Evolutionary conservation across 1,284 basidiomycete genomes (phyloP).

Genomic region (Cutaneotrichosporon mucoides): DNA sequence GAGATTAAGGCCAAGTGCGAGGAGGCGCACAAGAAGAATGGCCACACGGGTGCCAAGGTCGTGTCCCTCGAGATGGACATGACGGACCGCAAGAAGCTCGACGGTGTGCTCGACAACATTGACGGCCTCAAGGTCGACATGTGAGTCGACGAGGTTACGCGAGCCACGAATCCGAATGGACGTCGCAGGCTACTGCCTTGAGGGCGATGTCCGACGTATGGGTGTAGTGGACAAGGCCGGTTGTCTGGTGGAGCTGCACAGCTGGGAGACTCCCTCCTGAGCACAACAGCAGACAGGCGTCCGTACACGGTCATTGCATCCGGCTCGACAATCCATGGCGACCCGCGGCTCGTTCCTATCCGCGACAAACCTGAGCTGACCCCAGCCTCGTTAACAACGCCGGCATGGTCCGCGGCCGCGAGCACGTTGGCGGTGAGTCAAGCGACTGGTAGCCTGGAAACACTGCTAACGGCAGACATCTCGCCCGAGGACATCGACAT

Average conservation of each 20-base stretch:
- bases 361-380: no score
- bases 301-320: no score
- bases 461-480: conserved; percentile 27
- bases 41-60: conserved; percentile 28
- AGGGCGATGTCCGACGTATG: no score
- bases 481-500: conserved; percentile 47
- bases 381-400: conserved; percentile 49
- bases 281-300: no score
- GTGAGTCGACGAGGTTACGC: conserved; percentile 27
- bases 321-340: no score
- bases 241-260: no score
- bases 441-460: background rate
- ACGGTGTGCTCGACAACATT: conserved; percentile 24
- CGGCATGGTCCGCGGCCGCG: conserved; percentile 46
- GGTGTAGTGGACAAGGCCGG: no score
- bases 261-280: no score
- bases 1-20: conserved; percentile 32
- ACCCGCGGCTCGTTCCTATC: no score
- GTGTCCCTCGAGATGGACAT: conserved; percentile 40
- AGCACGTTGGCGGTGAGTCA: conserved; percentile 46
- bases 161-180: no score
- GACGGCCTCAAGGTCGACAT: conserved; percentile 40
- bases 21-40: conserved; percentile 24
- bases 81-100: conserved; percentile 31
- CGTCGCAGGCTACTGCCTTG: no score